A percentile compares a stretch with the other conserved stretches of the same genome.
Evolutionary conservation across 768 basidiomycete genomes (phyloP).

Genomic region (Boletus speciosus): DNA sequence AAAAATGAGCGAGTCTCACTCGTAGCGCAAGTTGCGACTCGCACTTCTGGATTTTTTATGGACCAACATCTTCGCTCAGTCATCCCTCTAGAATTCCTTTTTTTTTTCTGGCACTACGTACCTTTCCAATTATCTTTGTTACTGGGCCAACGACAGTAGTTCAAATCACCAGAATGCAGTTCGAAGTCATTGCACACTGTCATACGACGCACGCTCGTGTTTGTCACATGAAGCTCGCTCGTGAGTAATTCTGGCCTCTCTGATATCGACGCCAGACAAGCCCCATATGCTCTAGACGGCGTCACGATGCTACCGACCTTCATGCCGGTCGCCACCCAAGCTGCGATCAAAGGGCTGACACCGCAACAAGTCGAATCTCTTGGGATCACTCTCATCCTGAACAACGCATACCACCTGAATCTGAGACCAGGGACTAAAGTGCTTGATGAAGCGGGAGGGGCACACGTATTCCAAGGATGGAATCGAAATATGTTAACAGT

Average conservation of each 20-base stretch:
- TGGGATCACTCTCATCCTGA: constrained; percentile 79
- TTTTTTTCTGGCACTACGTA: neutral
- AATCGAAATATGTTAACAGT: constrained; percentile 80
- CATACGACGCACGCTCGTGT: constrained; percentile 79
- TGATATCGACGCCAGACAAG: neutral
- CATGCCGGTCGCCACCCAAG: constrained; percentile 93
- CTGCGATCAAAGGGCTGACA: constrained; percentile 88
- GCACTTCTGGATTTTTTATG: neutral
- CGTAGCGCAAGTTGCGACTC: no score
- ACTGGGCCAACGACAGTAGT: no score
- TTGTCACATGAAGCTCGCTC: constrained; percentile 78
- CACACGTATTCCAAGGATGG: constrained; percentile 92
- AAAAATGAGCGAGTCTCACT: neutral
- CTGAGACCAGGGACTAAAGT: constrained; percentile 79
- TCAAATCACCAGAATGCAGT: constrained; percentile 53
- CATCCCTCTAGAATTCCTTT: neutral
- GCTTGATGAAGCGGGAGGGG: constrained; percentile 72
- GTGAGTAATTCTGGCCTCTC: constrained; percentile 39
- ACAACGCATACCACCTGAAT: constrained; percentile 89
- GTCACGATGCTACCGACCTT: constrained; percentile 83
- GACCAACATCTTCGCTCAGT: neutral
- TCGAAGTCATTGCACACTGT: constrained; percentile 79
- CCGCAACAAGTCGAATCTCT: constrained; percentile 79
- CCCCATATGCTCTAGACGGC: constrained; percentile 50
- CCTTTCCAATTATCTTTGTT: neutral